phyloP scores from a whole-genome alignment of 202 grass and related monocot genomes.

The Schoenoplectus tabernaemontani region DNA sequence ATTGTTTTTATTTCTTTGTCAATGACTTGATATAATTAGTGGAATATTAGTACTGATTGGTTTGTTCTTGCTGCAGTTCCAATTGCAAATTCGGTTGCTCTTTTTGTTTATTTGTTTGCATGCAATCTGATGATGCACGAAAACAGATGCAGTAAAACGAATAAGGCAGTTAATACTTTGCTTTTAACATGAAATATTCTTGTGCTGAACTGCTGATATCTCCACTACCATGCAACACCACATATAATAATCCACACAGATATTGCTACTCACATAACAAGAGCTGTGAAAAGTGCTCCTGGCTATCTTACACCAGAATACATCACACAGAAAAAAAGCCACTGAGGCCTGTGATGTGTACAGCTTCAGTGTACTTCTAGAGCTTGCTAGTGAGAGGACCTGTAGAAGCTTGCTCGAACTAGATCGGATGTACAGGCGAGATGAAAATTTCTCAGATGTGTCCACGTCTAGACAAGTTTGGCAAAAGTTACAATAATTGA shows the following conservation, averaged over 20 bases:
- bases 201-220: slow-evolving; percentile 33
- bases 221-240: slow-evolving; percentile 48
- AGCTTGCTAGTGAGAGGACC: slow-evolving; percentile 58
- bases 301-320: slow-evolving; percentile 75
- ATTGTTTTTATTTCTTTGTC: neutral
- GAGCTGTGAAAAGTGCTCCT: slow-evolving; percentile 44
- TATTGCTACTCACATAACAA: slow-evolving; percentile 38
- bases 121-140: neutral
- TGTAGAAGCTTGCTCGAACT: slow-evolving; percentile 42
- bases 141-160: neutral
- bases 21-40: slow-evolving; percentile 6
- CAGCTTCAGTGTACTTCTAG: slow-evolving; percentile 68
- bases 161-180: neutral
- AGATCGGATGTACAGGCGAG: slow-evolving; percentile 41
- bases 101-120: neutral
- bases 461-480: slow-evolving; percentile 32
- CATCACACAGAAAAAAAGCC: slow-evolving; percentile 51
- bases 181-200: neutral
- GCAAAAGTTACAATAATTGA: slow-evolving; percentile 21
- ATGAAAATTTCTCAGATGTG: slow-evolving; percentile 39
- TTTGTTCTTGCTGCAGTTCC: neutral
- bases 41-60: neutral
- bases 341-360: slow-evolving; percentile 57
- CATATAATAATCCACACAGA: slow-evolving; percentile 57
- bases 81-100: neutral